Evolutionary conservation across 768 basidiomycete species (phyloP), one percentile per base, ranked within the genome.

Genomic region (Fistulinella prunicolor): DNA sequence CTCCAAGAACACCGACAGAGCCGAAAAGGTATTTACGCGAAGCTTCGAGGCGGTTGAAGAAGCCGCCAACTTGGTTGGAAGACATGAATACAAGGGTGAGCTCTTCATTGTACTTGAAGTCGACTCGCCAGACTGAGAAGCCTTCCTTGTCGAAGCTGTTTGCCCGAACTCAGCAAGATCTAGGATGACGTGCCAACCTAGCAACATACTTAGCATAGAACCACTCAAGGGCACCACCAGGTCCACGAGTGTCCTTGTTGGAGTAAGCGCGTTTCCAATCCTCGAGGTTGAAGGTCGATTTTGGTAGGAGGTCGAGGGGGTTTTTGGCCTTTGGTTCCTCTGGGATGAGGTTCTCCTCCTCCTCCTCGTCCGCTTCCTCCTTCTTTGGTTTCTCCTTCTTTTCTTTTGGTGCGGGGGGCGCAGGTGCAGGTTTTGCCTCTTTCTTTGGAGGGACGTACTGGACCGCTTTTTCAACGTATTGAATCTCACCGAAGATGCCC

Each of bases 231-330:
- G 92, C 69, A 54, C 89, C 94, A 37, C 70, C 82, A 16, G 86
- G 57, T 30, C 89, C 91, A 46, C 89, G 84, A 32, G 94, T 97
- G n/a, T 97, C 94, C 69, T 86, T 85, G 86, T 97, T 98, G 61
- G 94, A 96, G 78, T 98, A 99, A 37, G 89, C 86, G 38, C 91
- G 85, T 70, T 97, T 97, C 93, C 92, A 96, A 72, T 97, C 93
- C 69, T 95, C 89, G 47, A 93, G 82, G 75, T 92, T 92, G 71
- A 90, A 83, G 6, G 79, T 72, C 10, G 89, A 87, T 71, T 90
- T 94, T 58, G 93, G 92, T 34, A 97, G 82, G 53, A 81, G 78
- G 55, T 96, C 95, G 44, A 95, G 83, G 22, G 95, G 95, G 79
- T 96, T 95, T 81, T 94, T 94, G 48, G 71, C 79, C 68, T 95